These are phyloP conservation scores for Plectosphaerella cucumerina DNA, from an alignment of 2,329 filamentous ascomycete species.

Conservation along the genomic window DNA sequence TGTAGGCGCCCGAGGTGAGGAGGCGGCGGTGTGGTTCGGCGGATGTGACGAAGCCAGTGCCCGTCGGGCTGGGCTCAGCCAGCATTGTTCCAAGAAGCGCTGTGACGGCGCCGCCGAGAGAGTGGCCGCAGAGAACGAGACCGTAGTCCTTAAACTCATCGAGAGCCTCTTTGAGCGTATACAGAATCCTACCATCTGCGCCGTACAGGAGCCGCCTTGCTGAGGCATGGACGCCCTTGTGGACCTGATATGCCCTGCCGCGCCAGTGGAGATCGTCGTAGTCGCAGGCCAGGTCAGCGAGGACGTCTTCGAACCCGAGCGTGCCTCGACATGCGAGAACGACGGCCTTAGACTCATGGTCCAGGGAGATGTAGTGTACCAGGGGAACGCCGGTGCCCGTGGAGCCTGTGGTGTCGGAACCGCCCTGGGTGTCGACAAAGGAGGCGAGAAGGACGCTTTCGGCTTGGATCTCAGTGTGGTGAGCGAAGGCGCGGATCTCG, in stretches of 20 bases:
- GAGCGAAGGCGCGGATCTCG: constrained; percentile 60
- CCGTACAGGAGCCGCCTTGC: constrained; percentile 64
- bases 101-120: constrained; percentile 65
- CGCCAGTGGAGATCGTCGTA: constrained; percentile 64
- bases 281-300: constrained; percentile 71
- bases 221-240: constrained; percentile 71
- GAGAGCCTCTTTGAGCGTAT: constrained; percentile 61
- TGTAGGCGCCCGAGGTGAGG: constrained; percentile 23
- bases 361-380: constrained; percentile 69
- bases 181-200: constrained; percentile 61
- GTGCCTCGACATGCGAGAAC: constrained; percentile 71
- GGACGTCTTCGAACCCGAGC: constrained; percentile 67
- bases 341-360: constrained; percentile 67
- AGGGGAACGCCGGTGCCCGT: constrained; percentile 65
- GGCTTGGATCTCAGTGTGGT: constrained; percentile 55
- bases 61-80: constrained; percentile 53
- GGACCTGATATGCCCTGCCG: constrained; percentile 62
- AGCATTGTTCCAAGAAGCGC: constrained; percentile 68
- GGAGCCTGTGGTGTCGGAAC: constrained; percentile 59
- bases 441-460: constrained; percentile 63
- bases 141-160: constrained; percentile 66
- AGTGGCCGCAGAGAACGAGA: constrained; percentile 66
- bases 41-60: constrained; percentile 60
- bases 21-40: constrained; percentile 39
- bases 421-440: constrained; percentile 65